These are phyloP conservation scores for Haematococcus lacustris DNA, from an alignment of 139 green algal genomes.

Conservation along the genomic window DNA sequence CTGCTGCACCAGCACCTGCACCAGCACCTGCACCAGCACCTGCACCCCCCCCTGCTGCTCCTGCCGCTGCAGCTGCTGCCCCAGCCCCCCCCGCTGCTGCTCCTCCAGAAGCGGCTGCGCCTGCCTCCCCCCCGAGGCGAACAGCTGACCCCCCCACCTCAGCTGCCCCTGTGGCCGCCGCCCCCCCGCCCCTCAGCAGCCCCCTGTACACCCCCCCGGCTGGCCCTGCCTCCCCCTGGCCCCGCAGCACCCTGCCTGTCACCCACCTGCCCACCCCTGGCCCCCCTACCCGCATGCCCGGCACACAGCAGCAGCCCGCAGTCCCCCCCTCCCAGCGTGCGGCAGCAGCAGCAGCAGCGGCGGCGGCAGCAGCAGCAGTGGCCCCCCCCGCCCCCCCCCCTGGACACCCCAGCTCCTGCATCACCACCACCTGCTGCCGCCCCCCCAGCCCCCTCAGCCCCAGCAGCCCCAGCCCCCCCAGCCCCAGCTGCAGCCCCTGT, in stretches of 20 bases:
- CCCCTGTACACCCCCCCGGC: not conserved
- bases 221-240: not conserved
- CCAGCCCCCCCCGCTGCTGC: not conserved
- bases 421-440: not conserved
- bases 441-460: not conserved
- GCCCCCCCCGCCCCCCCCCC: not conserved
- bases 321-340: no score
- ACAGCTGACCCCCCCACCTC: not conserved
- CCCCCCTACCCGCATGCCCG: no score
- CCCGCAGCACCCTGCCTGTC: no score
- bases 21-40: not conserved
- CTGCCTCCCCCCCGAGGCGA: not conserved
- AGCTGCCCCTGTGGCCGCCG: not conserved
- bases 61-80: not conserved
- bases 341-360: no score
- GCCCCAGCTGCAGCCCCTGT: not conserved
- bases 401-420: not conserved
- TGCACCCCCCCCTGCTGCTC: not conserved
- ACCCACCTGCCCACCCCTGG: no score
- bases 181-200: not conserved
- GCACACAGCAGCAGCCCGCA: no score
- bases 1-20: not conserved
- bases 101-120: not conserved
- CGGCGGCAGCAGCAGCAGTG: no score
- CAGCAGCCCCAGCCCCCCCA: not conserved